Percentiles rank a stretch among this genome's conserved stretches.
Evolutionary conservation across 345 rosid species (phyloP).

Genomic region (Gynandropsis gynandra): DNA sequence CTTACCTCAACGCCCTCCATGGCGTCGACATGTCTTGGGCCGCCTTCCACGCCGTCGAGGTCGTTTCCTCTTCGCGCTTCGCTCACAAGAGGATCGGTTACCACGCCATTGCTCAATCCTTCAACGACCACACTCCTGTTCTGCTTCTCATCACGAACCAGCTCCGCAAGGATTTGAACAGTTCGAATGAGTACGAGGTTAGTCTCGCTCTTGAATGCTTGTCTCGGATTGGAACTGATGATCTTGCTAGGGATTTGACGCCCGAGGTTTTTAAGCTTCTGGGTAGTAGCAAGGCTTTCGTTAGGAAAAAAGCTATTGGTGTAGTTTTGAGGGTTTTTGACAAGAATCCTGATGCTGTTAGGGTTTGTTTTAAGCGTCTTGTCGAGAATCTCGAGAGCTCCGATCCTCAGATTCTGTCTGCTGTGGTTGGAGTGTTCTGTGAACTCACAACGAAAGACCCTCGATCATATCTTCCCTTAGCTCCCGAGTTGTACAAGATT

Average conservation of each 20-base stretch:
- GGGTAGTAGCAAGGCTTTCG: conserved; percentile 53
- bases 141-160: conserved; percentile 78
- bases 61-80: conserved; percentile 69
- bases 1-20: conserved; percentile 68
- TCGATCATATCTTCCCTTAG: conserved; percentile 66
- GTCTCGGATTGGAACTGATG: conserved; percentile 60
- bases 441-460: conserved; percentile 75
- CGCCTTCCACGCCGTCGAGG: conserved; percentile 78
- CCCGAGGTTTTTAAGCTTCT: conserved; percentile 73
- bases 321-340: conserved; percentile 72
- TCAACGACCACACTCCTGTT: conserved; percentile 72
- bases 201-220: conserved; percentile 80
- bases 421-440: conserved; percentile 74
- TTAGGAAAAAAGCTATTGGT: conserved; percentile 70
- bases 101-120: conserved; percentile 73
- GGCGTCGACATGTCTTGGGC: conserved; percentile 86
- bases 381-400: conserved; percentile 83
- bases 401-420: conserved; percentile 53
- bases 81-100: conserved; percentile 69
- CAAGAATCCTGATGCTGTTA: conserved; percentile 81
- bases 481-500: conserved; percentile 78
- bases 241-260: conserved; percentile 84
- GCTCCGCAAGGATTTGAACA: conserved; percentile 72
- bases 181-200: conserved; percentile 63
- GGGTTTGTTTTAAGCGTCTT: conserved; percentile 82